A percentile compares a stretch with the other conserved stretches of the same genome.
Conservation (phyloP, 192 early-diverging fungal genomes). For the Thamnidium elegans region DNA sequence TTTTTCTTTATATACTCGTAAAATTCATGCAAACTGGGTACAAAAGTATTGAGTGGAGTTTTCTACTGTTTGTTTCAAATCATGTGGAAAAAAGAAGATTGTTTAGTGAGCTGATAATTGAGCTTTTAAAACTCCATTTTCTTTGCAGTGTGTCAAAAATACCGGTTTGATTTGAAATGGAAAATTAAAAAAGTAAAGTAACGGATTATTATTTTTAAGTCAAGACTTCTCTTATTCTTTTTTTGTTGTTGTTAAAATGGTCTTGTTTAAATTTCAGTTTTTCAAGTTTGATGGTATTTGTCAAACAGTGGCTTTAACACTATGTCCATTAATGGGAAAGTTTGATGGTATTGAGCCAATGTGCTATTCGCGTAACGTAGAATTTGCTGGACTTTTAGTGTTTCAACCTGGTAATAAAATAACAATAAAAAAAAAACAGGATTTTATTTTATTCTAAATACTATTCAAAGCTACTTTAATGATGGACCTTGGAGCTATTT, state of each 20-base stretch:
- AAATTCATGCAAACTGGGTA: background rate
- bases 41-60: no score
- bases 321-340: conserved; percentile 86
- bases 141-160: background rate
- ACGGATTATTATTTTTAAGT: background rate
- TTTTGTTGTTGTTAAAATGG: background rate
- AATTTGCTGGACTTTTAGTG: conserved; percentile 75
- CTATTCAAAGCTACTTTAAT: conserved; percentile 72
- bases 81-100: background rate
- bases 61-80: no score
- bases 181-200: background rate
- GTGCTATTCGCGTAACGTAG: conserved; percentile 95
- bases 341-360: conserved; percentile 72
- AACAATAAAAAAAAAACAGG: background rate
- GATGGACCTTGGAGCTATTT: conserved; percentile 82
- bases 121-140: no score
- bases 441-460: conserved; percentile 2
- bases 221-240: background rate
- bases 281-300: conserved; percentile 92
- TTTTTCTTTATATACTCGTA: background rate
- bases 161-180: background rate
- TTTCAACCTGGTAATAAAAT: conserved; percentile 77
- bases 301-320: conserved; percentile 71
- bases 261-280: conserved; percentile 49
- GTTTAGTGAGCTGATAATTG: conserved; percentile 4